Evolutionary conservation across 768 basidiomycete species (phyloP).

Genomic region (Amanita exitialis): DNA sequence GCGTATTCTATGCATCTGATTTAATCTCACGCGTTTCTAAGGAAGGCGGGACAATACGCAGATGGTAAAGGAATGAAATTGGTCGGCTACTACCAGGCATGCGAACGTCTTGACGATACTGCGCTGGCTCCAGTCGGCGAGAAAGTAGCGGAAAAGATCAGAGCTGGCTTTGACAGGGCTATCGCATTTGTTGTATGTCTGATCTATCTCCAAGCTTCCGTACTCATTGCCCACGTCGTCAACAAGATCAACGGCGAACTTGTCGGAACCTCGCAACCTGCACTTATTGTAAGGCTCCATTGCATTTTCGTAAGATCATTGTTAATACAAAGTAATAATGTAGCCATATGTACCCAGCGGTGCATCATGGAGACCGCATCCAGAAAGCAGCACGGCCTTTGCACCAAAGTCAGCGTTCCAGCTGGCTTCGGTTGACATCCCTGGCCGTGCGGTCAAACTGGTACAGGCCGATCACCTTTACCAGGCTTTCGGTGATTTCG

Average conservation of each 20-base stretch:
- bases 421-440: slow-evolving; percentile 34
- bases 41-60: slow-evolving; percentile 52
- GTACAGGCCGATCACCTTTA: slow-evolving; percentile 44
- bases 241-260: slow-evolving; percentile 3
- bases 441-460: slow-evolving; percentile 34
- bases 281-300: slow-evolving; percentile 5
- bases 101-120: slow-evolving; percentile 50
- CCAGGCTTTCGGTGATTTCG: slow-evolving; percentile 64
- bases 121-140: slow-evolving; percentile 59
- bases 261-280: not conserved
- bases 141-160: slow-evolving; percentile 46
- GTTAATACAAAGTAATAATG: not conserved
- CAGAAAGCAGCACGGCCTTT: slow-evolving; percentile 30
- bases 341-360: slow-evolving; percentile 42
- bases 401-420: slow-evolving; percentile 33
- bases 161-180: slow-evolving; percentile 42
- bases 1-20: not conserved
- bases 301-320: not conserved
- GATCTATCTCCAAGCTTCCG: not conserved
- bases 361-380: slow-evolving; percentile 39
- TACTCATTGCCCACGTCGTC: not conserved
- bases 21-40: slow-evolving; percentile 1
- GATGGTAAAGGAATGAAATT: slow-evolving; percentile 39
- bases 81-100: slow-evolving; percentile 73
- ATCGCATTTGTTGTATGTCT: slow-evolving; percentile 59